phyloP scores from a whole-genome alignment of 1,284 basidiomycete genomes.

The Lentinus polychrous region DNA sequence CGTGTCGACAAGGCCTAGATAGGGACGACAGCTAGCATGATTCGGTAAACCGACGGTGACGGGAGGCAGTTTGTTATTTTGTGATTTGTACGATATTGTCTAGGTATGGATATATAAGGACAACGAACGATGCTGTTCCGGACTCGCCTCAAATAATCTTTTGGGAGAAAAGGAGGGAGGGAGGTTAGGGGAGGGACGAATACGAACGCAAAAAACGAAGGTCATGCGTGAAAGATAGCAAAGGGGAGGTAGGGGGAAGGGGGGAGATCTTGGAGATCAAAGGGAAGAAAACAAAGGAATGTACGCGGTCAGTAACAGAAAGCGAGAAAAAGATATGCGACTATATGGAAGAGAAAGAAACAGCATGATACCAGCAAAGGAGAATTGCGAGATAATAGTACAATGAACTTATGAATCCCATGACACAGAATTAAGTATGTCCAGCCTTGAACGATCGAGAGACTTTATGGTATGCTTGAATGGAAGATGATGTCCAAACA shows the following conservation, averaged over 20 bases:
- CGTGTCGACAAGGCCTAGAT: too few relatives aligned
- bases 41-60: not conserved
- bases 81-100: not conserved
- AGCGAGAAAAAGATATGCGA: constrained; percentile 1
- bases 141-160: not conserved
- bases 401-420: constrained; percentile 1
- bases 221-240: not conserved
- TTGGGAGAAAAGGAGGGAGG: not conserved
- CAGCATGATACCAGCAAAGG: constrained; percentile 1
- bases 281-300: constrained; percentile 4
- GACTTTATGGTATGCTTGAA: too few relatives aligned
- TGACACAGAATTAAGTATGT: too few relatives aligned
- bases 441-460: too few relatives aligned
- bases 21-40: too few relatives aligned
- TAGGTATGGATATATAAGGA: not conserved
- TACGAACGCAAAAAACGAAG: not conserved
- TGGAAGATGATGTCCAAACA: too few relatives aligned
- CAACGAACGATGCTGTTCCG: not conserved
- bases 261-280: not conserved
- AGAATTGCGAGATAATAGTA: constrained; percentile 5
- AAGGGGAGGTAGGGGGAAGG: not conserved
- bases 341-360: constrained; percentile 2
- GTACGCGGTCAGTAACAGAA: constrained; percentile 3
- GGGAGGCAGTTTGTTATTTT: not conserved
- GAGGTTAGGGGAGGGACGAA: not conserved